Percentiles rank a stretch among this genome's conserved stretches.
Evolutionary conservation across 177 flowering plant species (phyloP).

Genomic region (Vitis hybrid): DNA sequence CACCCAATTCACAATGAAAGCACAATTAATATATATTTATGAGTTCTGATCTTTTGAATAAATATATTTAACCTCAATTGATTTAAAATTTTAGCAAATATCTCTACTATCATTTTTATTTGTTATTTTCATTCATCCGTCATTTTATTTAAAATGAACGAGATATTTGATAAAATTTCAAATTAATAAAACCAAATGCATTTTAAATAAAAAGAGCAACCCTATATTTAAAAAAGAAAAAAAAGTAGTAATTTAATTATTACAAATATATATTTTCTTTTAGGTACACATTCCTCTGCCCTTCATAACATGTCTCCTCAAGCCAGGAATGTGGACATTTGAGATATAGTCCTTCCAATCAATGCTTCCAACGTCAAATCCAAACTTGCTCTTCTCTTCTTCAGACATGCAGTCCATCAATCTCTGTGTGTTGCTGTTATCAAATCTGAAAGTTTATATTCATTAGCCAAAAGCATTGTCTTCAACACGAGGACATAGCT

Average conservation of each 20-base stretch:
- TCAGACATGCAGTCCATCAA: constrained; percentile 73
- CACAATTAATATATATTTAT: too few relatives aligned
- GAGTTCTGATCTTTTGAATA: too few relatives aligned
- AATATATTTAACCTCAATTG: too few relatives aligned
- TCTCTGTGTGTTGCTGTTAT: constrained; percentile 70
- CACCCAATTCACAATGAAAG: too few relatives aligned
- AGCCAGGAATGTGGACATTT: constrained; percentile 89
- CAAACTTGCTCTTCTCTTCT: constrained; percentile 71
- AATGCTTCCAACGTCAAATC: constrained; percentile 80
- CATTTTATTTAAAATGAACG: too few relatives aligned
- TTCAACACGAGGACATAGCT: not conserved
- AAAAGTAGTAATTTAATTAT: not conserved
- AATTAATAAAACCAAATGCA: too few relatives aligned
- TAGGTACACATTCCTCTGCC: constrained; percentile 51
- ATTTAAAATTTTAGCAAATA: too few relatives aligned
- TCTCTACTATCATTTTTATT: too few relatives aligned
- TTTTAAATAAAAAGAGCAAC: too few relatives aligned
- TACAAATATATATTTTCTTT: not conserved
- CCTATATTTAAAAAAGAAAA: not conserved
- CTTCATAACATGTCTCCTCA: constrained; percentile 89
- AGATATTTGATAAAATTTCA: too few relatives aligned
- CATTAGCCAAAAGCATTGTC: not conserved
- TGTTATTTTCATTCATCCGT: too few relatives aligned
- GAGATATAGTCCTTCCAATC: constrained; percentile 85
- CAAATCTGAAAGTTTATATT: constrained; percentile 55